phyloP scores from a whole-genome alignment of 306 rosid genomes.

The Hippophae tibetana region DNA sequence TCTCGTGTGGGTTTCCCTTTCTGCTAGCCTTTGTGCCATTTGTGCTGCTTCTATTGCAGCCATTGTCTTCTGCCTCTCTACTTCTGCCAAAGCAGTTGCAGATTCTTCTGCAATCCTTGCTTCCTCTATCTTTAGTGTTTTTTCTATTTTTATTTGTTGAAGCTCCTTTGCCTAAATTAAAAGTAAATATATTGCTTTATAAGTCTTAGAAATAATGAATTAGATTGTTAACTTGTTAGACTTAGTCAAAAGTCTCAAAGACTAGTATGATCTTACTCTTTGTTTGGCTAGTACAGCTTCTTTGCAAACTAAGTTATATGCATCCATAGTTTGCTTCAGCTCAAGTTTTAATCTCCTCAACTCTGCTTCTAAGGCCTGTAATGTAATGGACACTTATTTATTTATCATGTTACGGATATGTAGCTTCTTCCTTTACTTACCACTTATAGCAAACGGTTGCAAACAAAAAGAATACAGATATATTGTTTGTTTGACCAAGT shows the following conservation, averaged over 20 bases:
- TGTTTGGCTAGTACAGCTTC: slow-evolving; percentile 42
- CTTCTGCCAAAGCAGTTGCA: slow-evolving; percentile 35
- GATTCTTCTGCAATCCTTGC: slow-evolving; percentile 47
- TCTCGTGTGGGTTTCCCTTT: slow-evolving; percentile 49
- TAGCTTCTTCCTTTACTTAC: no score
- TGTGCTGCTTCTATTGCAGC: slow-evolving; percentile 41
- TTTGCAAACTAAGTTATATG: slow-evolving; percentile 44
- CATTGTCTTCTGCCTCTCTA: slow-evolving; percentile 45
- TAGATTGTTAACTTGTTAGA: not conserved
- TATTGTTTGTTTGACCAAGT: no score
- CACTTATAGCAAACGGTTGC: no score
- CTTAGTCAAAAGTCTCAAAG: not conserved
- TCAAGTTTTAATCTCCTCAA: slow-evolving; percentile 45
- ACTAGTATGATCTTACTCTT: slow-evolving; percentile 26
- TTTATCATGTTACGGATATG: no score
- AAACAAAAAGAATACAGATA: no score
- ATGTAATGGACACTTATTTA: no score
- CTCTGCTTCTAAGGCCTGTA: slow-evolving; percentile 41
- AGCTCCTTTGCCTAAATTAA: slow-evolving; percentile 36
- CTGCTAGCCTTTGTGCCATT: slow-evolving; percentile 44
- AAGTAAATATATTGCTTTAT: slow-evolving; percentile 1
- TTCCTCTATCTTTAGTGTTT: slow-evolving; percentile 37
- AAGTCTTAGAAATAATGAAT: not conserved
- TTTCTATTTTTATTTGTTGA: slow-evolving; percentile 25
- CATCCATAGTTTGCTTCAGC: slow-evolving; percentile 43